phyloP scores from a whole-genome alignment of 768 basidiomycete genomes.

The Tephrocybe sp. region DNA sequence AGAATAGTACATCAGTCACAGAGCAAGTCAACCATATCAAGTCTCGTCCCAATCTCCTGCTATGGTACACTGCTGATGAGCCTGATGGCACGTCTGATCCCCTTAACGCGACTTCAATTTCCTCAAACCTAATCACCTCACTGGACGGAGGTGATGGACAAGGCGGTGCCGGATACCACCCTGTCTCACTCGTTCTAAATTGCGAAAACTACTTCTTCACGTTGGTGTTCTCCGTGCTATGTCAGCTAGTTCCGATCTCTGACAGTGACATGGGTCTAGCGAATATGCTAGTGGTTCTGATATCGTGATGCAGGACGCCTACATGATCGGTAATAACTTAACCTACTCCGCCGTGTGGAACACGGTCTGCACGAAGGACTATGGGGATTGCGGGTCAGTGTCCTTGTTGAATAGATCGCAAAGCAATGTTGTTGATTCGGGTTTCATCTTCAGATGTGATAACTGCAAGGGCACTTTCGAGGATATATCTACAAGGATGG shows the following conservation, averaged over 20 bases:
- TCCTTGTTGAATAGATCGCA: background rate
- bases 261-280: constrained; percentile 17
- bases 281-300: constrained; percentile 60
- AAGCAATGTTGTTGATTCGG: background rate
- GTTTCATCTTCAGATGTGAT: constrained; percentile 36
- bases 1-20: constrained; percentile 59
- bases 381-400: constrained; percentile 73
- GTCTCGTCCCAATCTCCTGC: constrained; percentile 64
- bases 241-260: background rate
- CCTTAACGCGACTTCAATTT: constrained; percentile 52
- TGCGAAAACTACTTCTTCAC: constrained; percentile 68
- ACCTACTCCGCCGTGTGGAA: constrained; percentile 62
- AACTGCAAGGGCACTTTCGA: constrained; percentile 70
- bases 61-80: constrained; percentile 74
- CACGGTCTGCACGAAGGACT: constrained; percentile 62
- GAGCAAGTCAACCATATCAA: constrained; percentile 72
- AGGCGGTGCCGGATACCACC: constrained; percentile 60
- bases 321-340: constrained; percentile 60
- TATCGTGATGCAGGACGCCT: constrained; percentile 69
- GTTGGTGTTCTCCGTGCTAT: constrained; percentile 18
- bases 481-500: constrained; percentile 68
- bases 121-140: constrained; percentile 57
- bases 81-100: constrained; percentile 73
- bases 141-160: constrained; percentile 52
- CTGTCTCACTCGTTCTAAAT: constrained; percentile 64